Conservation (phyloP, 495 filamentous ascomycete genomes). For the Immersiella caudata region DNA sequence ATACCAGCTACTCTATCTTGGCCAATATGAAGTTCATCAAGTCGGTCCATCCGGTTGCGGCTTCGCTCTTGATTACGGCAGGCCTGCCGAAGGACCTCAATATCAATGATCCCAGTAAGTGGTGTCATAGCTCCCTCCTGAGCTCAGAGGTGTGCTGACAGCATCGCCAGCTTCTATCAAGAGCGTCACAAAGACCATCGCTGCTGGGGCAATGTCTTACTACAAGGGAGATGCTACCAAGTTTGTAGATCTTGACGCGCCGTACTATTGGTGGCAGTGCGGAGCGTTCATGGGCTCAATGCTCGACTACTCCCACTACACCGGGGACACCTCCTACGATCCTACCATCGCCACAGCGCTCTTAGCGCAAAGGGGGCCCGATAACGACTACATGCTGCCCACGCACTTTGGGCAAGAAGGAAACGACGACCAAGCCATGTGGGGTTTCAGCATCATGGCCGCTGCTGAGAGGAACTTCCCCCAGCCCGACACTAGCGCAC, state of each 20-base stretch:
- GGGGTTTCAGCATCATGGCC: slow-evolving; percentile 72
- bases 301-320: slow-evolving; percentile 84
- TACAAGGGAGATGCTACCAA: slow-evolving; percentile 65
- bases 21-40: slow-evolving; percentile 38
- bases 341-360: slow-evolving; percentile 66
- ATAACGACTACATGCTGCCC: slow-evolving; percentile 61
- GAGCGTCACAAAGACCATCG: slow-evolving; percentile 51
- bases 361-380: slow-evolving; percentile 62
- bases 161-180: slow-evolving; percentile 51
- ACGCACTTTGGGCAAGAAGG: slow-evolving; percentile 53
- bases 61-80: slow-evolving; percentile 36
- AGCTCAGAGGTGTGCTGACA: slow-evolving; percentile 18
- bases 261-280: slow-evolving; percentile 84
- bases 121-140: not conserved
- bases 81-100: slow-evolving; percentile 47
- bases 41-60: slow-evolving; percentile 32
- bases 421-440: slow-evolving; percentile 82
- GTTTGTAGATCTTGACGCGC: slow-evolving; percentile 66
- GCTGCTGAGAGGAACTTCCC: slow-evolving; percentile 76
- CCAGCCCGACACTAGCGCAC: slow-evolving; percentile 55
- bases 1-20: not conserved
- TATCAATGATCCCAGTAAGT: slow-evolving; percentile 45
- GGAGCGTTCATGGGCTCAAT: slow-evolving; percentile 73
- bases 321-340: slow-evolving; percentile 75
- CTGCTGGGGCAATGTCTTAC: slow-evolving; percentile 58